Evolutionary conservation across 352 stramenopile species (phyloP).

Genomic region (Phytopythium aichiense): DNA sequence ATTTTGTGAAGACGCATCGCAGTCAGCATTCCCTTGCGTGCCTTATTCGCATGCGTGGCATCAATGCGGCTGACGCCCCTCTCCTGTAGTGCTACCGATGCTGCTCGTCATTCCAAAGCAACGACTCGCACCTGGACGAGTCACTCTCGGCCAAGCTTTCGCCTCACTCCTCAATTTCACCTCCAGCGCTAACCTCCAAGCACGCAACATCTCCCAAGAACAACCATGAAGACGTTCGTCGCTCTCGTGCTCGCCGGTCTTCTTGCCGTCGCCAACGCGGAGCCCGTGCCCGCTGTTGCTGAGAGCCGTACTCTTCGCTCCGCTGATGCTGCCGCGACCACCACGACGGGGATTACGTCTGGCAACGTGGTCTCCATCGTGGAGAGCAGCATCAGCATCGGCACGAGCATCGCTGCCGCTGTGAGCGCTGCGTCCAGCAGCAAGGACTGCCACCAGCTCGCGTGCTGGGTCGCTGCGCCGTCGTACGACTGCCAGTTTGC

Average conservation of each 20-base stretch:
- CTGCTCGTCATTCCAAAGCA: too few species aligned
- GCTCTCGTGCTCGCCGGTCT: neutral
- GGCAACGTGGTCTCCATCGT: neutral
- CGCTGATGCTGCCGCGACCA: neutral
- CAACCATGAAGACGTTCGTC: neutral
- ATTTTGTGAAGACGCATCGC: neutral
- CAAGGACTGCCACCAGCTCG: constrained; percentile 5
- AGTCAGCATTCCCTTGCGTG: neutral
- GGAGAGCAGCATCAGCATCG: neutral
- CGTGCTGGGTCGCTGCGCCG: neutral
- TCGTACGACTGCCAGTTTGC: constrained; percentile 2
- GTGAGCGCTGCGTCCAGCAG: neutral
- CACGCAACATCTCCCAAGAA: neutral
- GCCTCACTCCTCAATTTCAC: neutral
- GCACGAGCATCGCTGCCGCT: neutral
- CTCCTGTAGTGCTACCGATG: too few species aligned
- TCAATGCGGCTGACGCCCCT: neutral
- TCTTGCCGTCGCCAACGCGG: neutral
- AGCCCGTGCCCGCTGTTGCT: neutral
- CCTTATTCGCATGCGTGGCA: neutral
- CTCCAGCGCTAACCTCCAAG: neutral
- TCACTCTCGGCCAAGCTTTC: neutral
- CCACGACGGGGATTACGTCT: neutral
- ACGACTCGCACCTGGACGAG: neutral
- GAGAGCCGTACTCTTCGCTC: neutral